Evolutionary conservation across 2,329 filamentous ascomycete species (phyloP), one percentile per base, ranked within the genome.

Genomic region (Calonectria pauciramosa): DNA sequence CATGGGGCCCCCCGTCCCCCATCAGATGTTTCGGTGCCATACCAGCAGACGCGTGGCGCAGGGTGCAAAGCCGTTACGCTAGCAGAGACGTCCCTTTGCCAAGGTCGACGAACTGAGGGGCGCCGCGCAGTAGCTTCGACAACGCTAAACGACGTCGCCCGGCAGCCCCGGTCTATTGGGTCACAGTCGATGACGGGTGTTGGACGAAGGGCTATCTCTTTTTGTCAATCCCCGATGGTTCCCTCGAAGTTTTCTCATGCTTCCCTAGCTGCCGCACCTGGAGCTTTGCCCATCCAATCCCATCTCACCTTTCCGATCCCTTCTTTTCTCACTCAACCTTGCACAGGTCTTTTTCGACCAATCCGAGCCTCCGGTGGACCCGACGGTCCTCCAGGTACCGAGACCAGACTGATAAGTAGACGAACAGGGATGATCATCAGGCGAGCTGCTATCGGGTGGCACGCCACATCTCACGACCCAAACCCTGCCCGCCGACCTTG

Each of bases 351-450:
- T 74, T 71, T 68, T 72, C 71, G 44, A 65, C 59, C 73, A 77
- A 70, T 56, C 74, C 69, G 54, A 75, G 51, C 70, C 32, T n/a
- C 38, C 49, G 60, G 75, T 75, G 73, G 78, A 72, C 60, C 75
- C 68, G 70, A 71, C 65, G 32, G 68, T 56, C 70, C 34, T 41
- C 70, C 71, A 77, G 74, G 63, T 75, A 75, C 73, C 73, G 75
- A 78, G 68, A 77, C 76, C 74, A 73, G 71, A 79, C 74, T 78
- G 78, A 79, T 80, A 81, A 75, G 77, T 80, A 76, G 77, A 60
- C 63, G 47, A 44, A 56, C 80, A 79, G 72, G 80, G 80, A 76
- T 81, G 80, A 76, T 81, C 78, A 79, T 80, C 80, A 81, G 79
- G 71, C 79, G 78, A 81, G 80, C 78, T 76, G 77, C 77, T 72